These are phyloP conservation scores for Picea abies DNA, from an alignment of 83 land plant genomes.

Conservation along the genomic window DNA sequence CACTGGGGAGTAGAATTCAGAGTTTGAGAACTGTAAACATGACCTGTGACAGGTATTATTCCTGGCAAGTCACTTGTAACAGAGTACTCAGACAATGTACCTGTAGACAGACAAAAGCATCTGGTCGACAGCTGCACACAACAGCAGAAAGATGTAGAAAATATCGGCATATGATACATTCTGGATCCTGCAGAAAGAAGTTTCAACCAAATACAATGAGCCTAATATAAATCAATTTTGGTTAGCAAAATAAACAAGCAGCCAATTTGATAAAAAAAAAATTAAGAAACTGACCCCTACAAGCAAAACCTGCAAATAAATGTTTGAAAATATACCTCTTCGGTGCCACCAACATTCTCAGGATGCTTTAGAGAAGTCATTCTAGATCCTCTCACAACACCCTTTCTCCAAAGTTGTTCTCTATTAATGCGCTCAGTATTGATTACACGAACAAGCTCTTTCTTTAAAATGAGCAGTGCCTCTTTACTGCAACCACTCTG, in stretches of 20 bases:
- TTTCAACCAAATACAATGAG: neutral
- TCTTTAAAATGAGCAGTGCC: conserved; percentile 50
- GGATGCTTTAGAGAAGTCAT: conserved; percentile 66
- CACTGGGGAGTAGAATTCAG: too few relatives aligned
- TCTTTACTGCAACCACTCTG: conserved; percentile 43
- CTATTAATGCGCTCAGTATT: conserved; percentile 53
- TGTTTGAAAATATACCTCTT: conserved; percentile 56
- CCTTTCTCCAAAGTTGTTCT: conserved; percentile 71
- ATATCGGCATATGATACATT: conserved; percentile 84
- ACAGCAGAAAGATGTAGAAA: conserved; percentile 81
- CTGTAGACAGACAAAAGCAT: conserved; percentile 80
- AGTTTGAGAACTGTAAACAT: too few relatives aligned
- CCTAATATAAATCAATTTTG: neutral
- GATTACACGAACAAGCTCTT: conserved; percentile 63
- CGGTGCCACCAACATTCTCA: conserved; percentile 78
- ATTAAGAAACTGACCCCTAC: neutral
- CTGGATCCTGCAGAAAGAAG: conserved; percentile 63
- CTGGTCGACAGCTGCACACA: conserved; percentile 76
- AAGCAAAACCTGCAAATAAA: neutral
- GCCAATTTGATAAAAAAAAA: neutral
- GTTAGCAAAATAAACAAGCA: neutral
- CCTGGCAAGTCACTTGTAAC: too few relatives aligned
- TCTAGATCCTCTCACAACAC: conserved; percentile 61
- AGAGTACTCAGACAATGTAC: conserved; percentile 25
- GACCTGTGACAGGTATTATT: too few relatives aligned